Conservation (phyloP, 2,329 filamentous ascomycete species). For the Chaetomium olivaceum region DNA sequence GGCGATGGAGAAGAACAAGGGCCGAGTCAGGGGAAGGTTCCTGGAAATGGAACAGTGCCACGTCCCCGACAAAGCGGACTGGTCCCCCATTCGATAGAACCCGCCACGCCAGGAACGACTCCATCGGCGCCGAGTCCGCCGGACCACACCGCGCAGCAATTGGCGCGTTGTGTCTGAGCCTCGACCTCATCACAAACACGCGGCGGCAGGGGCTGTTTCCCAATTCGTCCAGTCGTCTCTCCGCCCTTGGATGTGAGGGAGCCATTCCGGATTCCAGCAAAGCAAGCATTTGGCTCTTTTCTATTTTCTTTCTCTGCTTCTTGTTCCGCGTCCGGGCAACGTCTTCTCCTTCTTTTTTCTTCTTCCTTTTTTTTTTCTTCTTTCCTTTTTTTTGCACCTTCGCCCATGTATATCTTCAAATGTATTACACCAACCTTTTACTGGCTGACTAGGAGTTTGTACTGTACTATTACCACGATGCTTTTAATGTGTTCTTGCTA, state of each 20-base stretch:
- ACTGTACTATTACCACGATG: neutral
- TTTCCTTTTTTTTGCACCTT: conserved; percentile 4
- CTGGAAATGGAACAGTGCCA: conserved; percentile 17
- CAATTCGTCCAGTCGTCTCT: neutral
- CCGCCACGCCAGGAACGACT: neutral
- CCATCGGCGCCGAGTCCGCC: neutral
- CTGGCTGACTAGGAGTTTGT: neutral
- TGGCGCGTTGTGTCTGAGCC: neutral
- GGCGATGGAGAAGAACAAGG: neutral
- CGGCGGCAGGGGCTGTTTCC: conserved; percentile 6
- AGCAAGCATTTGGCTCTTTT: neutral
- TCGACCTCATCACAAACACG: conserved; percentile 5
- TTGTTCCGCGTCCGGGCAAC: neutral
- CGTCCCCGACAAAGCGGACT: conserved; percentile 10
- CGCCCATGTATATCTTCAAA: conserved; percentile 11
- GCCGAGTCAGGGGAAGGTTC: neutral
- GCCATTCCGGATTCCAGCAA: neutral
- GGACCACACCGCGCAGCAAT: conserved; percentile 11
- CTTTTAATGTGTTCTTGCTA: conserved; percentile 19
- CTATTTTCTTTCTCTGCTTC: neutral
- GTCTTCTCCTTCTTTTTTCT: conserved; percentile 3
- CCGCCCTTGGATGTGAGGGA: neutral
- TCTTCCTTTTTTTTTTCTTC: too few relatives aligned
- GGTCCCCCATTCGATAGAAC: conserved; percentile 3
- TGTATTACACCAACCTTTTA: neutral